Percentiles rank a stretch among this genome's conserved stretches.
These are phyloP conservation scores for Pilaira anomala DNA, from an alignment of 192 early-diverging fungal genomes.

Conservation along the genomic window DNA sequence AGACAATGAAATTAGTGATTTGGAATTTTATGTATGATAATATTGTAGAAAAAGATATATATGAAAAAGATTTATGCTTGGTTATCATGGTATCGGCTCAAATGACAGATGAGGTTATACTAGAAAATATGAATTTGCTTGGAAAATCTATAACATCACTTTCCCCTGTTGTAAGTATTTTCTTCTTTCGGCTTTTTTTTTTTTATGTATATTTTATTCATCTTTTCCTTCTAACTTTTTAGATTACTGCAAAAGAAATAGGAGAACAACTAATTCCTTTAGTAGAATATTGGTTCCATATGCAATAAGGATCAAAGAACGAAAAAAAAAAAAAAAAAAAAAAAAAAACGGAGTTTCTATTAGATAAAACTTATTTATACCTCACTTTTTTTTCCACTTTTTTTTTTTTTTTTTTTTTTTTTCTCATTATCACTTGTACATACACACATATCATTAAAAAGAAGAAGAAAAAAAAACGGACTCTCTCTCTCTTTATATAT, in stretches of 20 bases:
- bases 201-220: not conserved
- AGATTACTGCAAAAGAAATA: conserved; percentile 1
- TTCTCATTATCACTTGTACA: no score
- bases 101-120: not conserved
- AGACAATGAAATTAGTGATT: conserved; percentile 4
- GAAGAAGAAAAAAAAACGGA: no score
- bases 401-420: no score
- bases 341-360: not conserved
- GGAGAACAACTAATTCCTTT: conserved; percentile 2
- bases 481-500: no score
- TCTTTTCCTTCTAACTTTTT: not conserved
- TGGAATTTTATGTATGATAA: not conserved
- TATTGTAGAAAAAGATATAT: not conserved
- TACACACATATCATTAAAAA: no score
- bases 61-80: conserved; percentile 2
- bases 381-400: no score
- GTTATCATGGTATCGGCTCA: conserved; percentile 3
- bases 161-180: not conserved
- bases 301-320: not conserved
- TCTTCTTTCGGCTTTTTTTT: no score
- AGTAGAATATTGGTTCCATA: conserved; percentile 9
- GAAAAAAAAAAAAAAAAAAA: conserved; percentile 1
- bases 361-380: no score
- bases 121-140: not conserved
- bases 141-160: not conserved